Base-by-base conservation (phyloP, 176 grass and related monocot species). In the Oryza brachyantha region DNA sequence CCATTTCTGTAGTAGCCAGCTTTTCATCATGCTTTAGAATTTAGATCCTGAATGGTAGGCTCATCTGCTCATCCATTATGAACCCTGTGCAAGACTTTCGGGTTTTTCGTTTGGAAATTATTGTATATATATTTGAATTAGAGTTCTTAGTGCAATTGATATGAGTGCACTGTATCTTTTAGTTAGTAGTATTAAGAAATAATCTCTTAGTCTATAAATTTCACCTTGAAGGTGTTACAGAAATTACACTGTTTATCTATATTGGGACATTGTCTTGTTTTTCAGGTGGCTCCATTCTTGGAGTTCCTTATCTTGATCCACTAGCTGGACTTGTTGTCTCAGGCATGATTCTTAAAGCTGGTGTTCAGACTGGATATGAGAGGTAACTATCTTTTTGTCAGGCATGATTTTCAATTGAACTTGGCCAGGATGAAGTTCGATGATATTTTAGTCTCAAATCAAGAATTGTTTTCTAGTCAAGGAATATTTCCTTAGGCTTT, bases 261-360 rank as follows among this genome's bases (percentile, higher is more conserved):
- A 32, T 31, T 74, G 32, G 75, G 74, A 79, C 3, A 6, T 74
- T 8, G 3, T 12, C 14, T 40, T 32, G 77, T 88, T 40, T n/a
- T 94, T 34, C 83, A 98, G 95, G 90, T 87, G 92, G 95, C 24
- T 69, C 85, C 67, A 85, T 98, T 62, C 46, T 98, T 75, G 95
- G 95, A 58, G 68, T 98, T 72, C 92, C 90, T 62, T 86, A 85
- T 79, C 89, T 98, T 66, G 95, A 98, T 90, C 95, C 92, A 80
- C 85, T 94, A 80, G 95, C 95, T 83, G 95, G 95, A 40, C 80
- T 98, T 84, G 29, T 90, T 77, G 95, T 98, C 22, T 94, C 90
- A 40, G 92, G 92, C 76, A 93, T 98, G 96, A 94, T 98, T 87
- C 79, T 90, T 63, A 98, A 94, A 93, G 96, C 87, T 85, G 92